Base-by-base conservation (phyloP, 768 basidiomycete genomes). In the Sistotremastrum niveocremeum region DNA sequence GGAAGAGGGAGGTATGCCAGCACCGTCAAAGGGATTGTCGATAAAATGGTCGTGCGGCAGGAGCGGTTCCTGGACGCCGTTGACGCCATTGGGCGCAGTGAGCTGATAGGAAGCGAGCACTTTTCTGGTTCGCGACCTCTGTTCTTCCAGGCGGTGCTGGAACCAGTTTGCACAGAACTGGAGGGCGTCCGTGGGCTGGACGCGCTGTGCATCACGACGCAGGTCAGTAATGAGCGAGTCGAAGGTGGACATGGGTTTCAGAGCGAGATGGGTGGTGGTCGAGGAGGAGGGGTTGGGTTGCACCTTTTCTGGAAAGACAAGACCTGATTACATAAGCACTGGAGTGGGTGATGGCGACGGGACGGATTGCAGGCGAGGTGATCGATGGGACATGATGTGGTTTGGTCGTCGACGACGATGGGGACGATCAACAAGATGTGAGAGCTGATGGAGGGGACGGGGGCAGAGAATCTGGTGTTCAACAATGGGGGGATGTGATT, bases 81-180 rank as follows among this genome's bases (percentile, higher is more conserved):
- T 20, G 20, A 20, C 20, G 20, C 20, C 20, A 20, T 20, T 20
- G 20, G 2, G 20, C 20, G 20, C 20, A 20, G 20, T 20, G 20
- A 66, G 62, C 37, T 70, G 62, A 42, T 74, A 73, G 42, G 71
- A 74, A 2, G 74, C 61, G 30, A 83, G 71, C 34, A 73, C 61
- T 65, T 85, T 78, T 52, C 87, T 73, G 28, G 74, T 77, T 51
- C 81, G 74, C 39, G 76, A 71, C 46, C 89, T 73, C 57, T 93
- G 89, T 57, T 89, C 84, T 52, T 89, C 84, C 42, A 93, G 70
- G 46, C 86, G 77, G 50, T 74, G 72, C 60, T 91, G 85, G 65
- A 98, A 97, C 91, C 91, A 98, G 56, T 81, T 89, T 41, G 93
- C 80, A 56, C 84, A 87, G 63, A 84, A 90, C 64, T 97, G 94